A percentile compares a stretch with the other conserved stretches of the same genome.
Conservation (phyloP, 768 basidiomycete species). For the Mycena pura region DNA sequence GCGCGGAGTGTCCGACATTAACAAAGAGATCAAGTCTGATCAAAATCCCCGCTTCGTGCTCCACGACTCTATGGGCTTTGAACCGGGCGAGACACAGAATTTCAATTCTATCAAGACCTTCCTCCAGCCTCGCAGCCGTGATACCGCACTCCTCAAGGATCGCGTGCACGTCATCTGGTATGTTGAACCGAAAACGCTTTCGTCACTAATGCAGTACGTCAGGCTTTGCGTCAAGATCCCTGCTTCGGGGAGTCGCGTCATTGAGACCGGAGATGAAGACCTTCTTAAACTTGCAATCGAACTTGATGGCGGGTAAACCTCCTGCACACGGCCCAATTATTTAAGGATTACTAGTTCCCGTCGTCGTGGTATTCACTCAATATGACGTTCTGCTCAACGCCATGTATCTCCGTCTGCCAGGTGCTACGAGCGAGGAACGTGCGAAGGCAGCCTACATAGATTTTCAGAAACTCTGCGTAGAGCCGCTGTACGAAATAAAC, state of each 20-base stretch:
- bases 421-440: no score
- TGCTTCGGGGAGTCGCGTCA: neutral
- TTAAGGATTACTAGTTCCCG: neutral
- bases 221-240: neutral
- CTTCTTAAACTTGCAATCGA: neutral
- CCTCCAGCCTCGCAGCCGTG: neutral
- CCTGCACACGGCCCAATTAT: no score
- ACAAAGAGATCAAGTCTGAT: constrained; percentile 16
- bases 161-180: constrained; percentile 40
- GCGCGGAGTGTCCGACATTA: constrained; percentile 18
- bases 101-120: constrained; percentile 10
- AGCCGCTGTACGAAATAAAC: no score
- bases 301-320: neutral
- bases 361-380: no score
- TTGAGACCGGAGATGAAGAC: neutral
- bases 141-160: neutral
- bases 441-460: no score
- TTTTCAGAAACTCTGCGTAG: no score
- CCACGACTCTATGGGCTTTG: constrained; percentile 28
- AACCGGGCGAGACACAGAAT: constrained; percentile 15
- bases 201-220: no score
- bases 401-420: no score
- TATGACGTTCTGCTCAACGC: no score
- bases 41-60: constrained; percentile 19
- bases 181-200: no score